These are phyloP conservation scores for Blepharisma undulans DNA, from an alignment of 169 alveolate species.

Conservation along the genomic window DNA sequence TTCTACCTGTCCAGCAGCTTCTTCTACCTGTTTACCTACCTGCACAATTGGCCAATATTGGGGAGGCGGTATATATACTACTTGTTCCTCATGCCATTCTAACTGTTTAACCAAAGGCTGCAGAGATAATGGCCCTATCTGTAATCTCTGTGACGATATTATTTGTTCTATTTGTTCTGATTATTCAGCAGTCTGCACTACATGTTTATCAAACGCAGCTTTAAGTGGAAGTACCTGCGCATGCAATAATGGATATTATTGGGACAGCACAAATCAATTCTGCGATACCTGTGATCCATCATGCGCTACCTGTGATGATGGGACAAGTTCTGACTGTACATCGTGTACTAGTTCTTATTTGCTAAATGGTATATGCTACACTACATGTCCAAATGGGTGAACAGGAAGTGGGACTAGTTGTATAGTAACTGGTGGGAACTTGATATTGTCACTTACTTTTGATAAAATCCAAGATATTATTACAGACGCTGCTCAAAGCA, in stretches of 20 bases:
- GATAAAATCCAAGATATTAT: background rate
- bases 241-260: background rate
- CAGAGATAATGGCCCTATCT: background rate
- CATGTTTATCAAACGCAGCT: background rate
- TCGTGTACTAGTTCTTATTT: background rate
- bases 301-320: background rate
- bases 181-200: background rate
- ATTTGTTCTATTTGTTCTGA: background rate
- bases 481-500: background rate
- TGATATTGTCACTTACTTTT: background rate
- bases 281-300: background rate
- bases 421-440: background rate
- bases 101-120: background rate
- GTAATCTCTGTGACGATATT: background rate
- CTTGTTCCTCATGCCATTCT: background rate
- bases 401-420: slow-evolving; percentile 11
- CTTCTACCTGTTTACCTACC: background rate
- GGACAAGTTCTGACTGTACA: background rate
- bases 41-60: background rate
- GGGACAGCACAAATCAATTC: background rate
- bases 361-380: background rate
- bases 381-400: slow-evolving; percentile 21
- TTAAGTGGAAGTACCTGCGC: background rate
- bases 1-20: background rate
- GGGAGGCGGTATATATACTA: background rate